Evolutionary conservation across 805 yeast species (phyloP), one percentile per base, ranked within the genome.

Genomic region (Saitoella complicata): DNA sequence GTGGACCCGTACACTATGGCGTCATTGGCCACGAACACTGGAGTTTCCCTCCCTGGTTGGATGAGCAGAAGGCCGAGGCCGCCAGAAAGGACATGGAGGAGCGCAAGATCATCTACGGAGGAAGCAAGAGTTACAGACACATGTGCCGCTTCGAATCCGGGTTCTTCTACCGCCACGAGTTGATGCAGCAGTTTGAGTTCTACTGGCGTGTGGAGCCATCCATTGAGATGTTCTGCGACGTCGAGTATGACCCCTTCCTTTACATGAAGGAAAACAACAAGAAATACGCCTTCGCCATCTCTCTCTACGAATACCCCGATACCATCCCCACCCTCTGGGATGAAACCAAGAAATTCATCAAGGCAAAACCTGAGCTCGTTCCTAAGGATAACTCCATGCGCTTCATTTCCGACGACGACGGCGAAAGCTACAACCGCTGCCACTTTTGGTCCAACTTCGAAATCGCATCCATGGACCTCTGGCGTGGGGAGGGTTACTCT

Each of bases 401-500:
- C 6, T 72, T 75, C 51, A 53, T 75, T 30, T 78, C 76, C 1
- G 76, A 76, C 55, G 70, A 71, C 7, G 67, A n/a, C 56, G 67
- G 48, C 58, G 72, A 4, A 68, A 72, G 31, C 51, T 84, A 78
- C 64, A 84, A 85, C 55, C 69, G 79, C 40, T 85, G 95, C 58
- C 94, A 84, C 58, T 80, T 82, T 65, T 82, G 93, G 87, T 73
- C 87, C 38, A 80, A 80, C 60, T 82, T 86, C 58, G 95, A 85
- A 61, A 73, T 85, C 51, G 95, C 79, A 8, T 70, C 71, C 47
- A 69, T 86, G 63, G 71, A 75, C 44, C 75, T 85, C 56, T 85
- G 83, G 76, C 67, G 87, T 55, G 65, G 76, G 30, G 73, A 78
- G 43, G 79, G 78, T 10, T 85, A 85, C 61, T 60, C 66, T 32